Evolutionary conservation across 2,329 filamentous ascomycete species (phyloP).

Genomic region (Calonectria hongkongensis): DNA sequence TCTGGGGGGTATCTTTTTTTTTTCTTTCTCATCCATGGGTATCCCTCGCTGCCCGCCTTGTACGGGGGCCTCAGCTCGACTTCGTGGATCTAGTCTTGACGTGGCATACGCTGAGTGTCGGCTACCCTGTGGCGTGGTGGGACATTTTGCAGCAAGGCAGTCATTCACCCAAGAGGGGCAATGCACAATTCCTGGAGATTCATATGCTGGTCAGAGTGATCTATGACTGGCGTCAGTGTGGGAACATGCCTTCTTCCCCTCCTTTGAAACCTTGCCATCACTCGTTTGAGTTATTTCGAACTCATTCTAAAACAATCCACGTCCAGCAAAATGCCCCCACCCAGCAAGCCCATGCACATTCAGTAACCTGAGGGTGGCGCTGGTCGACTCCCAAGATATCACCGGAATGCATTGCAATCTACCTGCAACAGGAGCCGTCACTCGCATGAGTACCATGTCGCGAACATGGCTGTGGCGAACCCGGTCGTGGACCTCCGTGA

Average conservation of each 20-base stretch:
- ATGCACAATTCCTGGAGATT: conserved; percentile 13
- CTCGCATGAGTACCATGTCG: background rate
- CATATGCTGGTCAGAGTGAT: background rate
- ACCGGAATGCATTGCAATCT: conserved; percentile 1
- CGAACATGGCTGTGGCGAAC: conserved; percentile 14
- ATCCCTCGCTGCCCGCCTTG: conserved; percentile 8
- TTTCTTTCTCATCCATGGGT: conserved; percentile 1
- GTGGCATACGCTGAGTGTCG: conserved; percentile 13
- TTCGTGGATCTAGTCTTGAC: conserved; percentile 21
- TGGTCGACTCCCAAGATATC: conserved; percentile 2
- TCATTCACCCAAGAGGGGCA: conserved; percentile 18
- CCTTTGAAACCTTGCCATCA: conserved; percentile 5
- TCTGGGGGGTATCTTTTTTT: background rate
- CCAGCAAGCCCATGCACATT: conserved; percentile 15
- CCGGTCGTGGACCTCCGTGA: background rate
- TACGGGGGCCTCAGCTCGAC: conserved; percentile 3
- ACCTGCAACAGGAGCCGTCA: conserved; percentile 10
- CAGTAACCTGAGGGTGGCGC: background rate
- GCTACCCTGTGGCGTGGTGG: conserved; percentile 14
- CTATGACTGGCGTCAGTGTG: conserved; percentile 1
- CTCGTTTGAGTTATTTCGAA: conserved; percentile 20
- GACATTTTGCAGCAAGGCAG: conserved; percentile 15
- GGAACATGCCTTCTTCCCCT: background rate
- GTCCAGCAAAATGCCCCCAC: background rate
- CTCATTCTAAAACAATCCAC: conserved; percentile 18